Evolutionary conservation across 257 asterid genomes (phyloP).

Genomic region (Lithospermum erythrorhizon): DNA sequence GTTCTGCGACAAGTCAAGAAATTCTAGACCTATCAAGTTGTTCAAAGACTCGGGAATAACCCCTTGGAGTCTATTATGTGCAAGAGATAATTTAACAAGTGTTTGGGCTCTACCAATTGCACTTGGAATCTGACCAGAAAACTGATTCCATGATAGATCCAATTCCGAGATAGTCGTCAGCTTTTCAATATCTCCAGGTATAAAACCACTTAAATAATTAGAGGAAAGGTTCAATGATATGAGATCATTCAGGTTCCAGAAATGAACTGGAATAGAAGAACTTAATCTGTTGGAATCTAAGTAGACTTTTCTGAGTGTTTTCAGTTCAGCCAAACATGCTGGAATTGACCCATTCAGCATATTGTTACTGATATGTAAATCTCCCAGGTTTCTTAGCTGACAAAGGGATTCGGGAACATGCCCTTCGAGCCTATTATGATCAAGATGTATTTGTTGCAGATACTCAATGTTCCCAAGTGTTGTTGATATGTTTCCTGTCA

Average conservation of each 20-base stretch:
- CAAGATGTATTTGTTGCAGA: slow-evolving; percentile 35
- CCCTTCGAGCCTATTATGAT: slow-evolving; percentile 35
- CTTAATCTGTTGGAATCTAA: slow-evolving; percentile 33
- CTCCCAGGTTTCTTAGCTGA: slow-evolving; percentile 29
- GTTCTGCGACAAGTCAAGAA: slow-evolving; percentile 9
- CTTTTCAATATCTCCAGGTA: slow-evolving; percentile 24
- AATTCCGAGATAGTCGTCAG: slow-evolving; percentile 16
- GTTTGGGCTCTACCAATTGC: slow-evolving; percentile 25
- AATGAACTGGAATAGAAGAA: slow-evolving; percentile 22
- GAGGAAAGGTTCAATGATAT: slow-evolving; percentile 33
- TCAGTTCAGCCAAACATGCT: slow-evolving; percentile 42
- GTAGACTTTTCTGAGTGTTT: slow-evolving; percentile 26
- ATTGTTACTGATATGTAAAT: slow-evolving; percentile 26
- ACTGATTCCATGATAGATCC: slow-evolving; percentile 39
- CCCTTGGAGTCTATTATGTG: slow-evolving; percentile 18
- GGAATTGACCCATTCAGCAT: slow-evolving; percentile 41
- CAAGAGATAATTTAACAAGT: slow-evolving; percentile 27
- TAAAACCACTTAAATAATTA: slow-evolving; percentile 27
- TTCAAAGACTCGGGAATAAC: slow-evolving; percentile 3
- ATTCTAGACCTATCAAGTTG: background rate
- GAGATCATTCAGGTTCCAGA: slow-evolving; percentile 37
- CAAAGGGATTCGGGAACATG: slow-evolving; percentile 35
- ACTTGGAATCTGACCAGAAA: slow-evolving; percentile 39
- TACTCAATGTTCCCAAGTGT: background rate
- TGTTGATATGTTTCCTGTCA: background rate